Conservation (phyloP, 73 alveolate genomes). For the Paramecium biaurelia region DNA sequence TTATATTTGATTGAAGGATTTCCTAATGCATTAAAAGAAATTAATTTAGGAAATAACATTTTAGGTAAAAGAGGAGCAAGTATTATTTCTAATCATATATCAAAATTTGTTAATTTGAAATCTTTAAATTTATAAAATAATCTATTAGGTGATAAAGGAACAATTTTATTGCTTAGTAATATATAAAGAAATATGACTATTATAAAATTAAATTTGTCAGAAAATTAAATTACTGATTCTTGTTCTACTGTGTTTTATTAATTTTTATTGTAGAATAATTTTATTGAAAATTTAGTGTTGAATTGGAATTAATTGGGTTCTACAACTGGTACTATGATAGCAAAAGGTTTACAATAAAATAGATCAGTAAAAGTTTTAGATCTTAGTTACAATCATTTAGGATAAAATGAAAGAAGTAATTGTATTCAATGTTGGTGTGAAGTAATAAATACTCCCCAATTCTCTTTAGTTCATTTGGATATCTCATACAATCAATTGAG, state of each 20-base stretch:
- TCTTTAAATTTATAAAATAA: constrained; percentile 23
- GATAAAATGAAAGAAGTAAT: constrained; percentile 24
- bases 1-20: background rate
- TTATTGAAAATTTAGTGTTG: background rate
- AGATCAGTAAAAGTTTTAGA: constrained; percentile 33
- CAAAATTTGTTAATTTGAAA: background rate
- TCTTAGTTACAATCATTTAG: constrained; percentile 39
- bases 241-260: background rate
- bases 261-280: background rate
- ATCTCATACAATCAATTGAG: constrained; percentile 17
- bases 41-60: background rate
- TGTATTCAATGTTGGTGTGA: constrained; percentile 33
- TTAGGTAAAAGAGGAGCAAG: constrained; percentile 27
- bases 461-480: constrained; percentile 37
- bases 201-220: background rate
- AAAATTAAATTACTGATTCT: constrained; percentile 19
- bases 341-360: constrained; percentile 33
- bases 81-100: background rate
- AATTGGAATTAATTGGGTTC: constrained; percentile 35
- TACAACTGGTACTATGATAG: background rate
- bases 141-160: constrained; percentile 7
- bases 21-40: background rate
- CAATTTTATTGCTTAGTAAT: background rate
- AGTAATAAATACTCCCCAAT: background rate
- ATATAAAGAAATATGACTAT: background rate